phyloP scores from a whole-genome alignment of 345 rosid genomes.

The Stellera chamaejasme region DNA sequence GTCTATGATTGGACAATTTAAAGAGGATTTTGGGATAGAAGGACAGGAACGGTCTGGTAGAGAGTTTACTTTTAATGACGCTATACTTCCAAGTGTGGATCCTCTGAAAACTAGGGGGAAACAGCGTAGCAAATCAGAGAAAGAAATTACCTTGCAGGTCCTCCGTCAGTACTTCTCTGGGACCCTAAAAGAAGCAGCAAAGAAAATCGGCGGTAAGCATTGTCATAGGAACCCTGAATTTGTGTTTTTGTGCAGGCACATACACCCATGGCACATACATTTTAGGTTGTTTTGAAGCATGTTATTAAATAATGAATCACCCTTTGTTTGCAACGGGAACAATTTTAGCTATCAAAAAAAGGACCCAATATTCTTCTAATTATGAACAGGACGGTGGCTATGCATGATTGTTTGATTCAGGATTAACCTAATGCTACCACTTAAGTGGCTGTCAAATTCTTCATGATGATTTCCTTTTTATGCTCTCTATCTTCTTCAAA shows the following conservation, averaged over 20 bases:
- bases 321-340: no score
- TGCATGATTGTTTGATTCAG: no score
- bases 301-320: no score
- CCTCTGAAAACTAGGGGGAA: constrained; percentile 35
- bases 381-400: no score
- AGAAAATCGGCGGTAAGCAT: constrained; percentile 76
- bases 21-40: constrained; percentile 24
- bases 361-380: no score
- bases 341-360: no score
- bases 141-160: constrained; percentile 63
- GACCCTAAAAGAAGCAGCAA: constrained; percentile 93
- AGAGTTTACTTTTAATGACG: constrained; percentile 39
- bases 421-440: no score
- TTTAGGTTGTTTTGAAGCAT: no score
- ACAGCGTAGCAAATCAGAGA: constrained; percentile 61
- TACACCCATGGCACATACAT: no score
- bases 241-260: no score
- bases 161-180: constrained; percentile 73
- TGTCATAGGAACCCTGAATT: constrained; percentile 1
- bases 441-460: not conserved
- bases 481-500: constrained; percentile 3
- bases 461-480: constrained; percentile 7
- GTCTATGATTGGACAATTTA: constrained; percentile 15
- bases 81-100: constrained; percentile 28
- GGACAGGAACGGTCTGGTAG: constrained; percentile 28